Base-by-base conservation (phyloP, 2,329 filamentous ascomycete genomes). In the Neocatenulostroma microsporum region DNA sequence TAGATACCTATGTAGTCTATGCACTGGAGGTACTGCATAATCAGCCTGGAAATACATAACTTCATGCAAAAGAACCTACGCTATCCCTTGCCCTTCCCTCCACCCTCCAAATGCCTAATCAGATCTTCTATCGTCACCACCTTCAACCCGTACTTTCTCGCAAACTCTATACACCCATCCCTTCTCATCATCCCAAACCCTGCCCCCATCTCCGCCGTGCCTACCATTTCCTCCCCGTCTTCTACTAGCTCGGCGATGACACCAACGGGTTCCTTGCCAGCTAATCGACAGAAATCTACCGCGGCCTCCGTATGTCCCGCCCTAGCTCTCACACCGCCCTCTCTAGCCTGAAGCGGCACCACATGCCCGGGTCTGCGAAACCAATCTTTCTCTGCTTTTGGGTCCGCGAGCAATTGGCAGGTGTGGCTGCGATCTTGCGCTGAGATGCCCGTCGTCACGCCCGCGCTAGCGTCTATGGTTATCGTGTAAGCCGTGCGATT, bases 41-140 rank as follows among this genome's bases (percentile, higher is more conserved):
- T n/a, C n/a, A n/a, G n/a, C n/a, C n/a, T n/a, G n/a, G n/a, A n/a
- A n/a, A n/a, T n/a, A n/a, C n/a, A n/a, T n/a, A n/a, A n/a, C n/a
- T n/a, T n/a, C n/a, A n/a, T n/a, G n/a, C n/a, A n/a, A n/a, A n/a
- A n/a, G n/a, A n/a, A n/a, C n/a, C n/a, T n/a, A n/a, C n/a, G n/a
- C 21, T 34, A 30, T 19, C 35, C 40, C 49, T 56, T 60, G 5
- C 79, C 80, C 65, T 88, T 45, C 25, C 36, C 80, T 25, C 71
- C 79, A 68, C 78, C 80, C 62, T 91, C 82, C 40, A 94, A 67
- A 60, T 93, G 83, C 39, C 68, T 70, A 19, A 89, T 81, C 64
- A 98, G 63, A 63, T 89, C 87, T 58, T 89, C 87, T 64, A 98
- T 96, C 20, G 91, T 96, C 65, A 88, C 94, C 41, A 94, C 86